Conservation (phyloP, 1,284 basidiomycete genomes). For the Taiwanofungus camphoratus region DNA sequence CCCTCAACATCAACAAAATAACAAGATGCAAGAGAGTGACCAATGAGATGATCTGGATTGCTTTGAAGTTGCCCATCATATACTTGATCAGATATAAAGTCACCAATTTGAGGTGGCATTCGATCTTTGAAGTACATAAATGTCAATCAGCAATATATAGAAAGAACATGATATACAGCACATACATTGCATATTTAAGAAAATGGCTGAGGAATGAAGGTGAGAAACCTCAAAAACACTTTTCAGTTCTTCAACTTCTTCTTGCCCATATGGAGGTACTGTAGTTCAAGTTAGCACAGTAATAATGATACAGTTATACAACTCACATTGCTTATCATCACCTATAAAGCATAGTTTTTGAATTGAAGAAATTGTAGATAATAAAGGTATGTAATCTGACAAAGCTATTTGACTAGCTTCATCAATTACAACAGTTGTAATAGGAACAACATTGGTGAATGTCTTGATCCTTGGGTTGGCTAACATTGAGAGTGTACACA, state of each 20-base stretch:
- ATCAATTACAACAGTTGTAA: constrained; percentile 35
- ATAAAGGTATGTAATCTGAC: constrained; percentile 50
- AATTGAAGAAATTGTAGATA: constrained; percentile 40
- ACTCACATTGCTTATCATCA: constrained; percentile 67
- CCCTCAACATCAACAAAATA: constrained; percentile 43
- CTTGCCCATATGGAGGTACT: constrained; percentile 48
- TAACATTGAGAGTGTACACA: constrained; percentile 72
- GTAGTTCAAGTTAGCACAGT: constrained; percentile 1
- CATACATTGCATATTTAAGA: constrained; percentile 42
- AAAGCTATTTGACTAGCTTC: constrained; percentile 40
- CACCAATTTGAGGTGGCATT: constrained; percentile 73
- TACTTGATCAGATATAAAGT: constrained; percentile 58
- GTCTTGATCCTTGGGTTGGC: constrained; percentile 31
- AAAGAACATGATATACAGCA: constrained; percentile 5
- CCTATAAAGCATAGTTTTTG: constrained; percentile 68
- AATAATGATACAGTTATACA: constrained; percentile 1
- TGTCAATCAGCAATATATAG: constrained; percentile 1
- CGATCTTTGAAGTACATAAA: constrained; percentile 43
- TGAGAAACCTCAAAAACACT: constrained; percentile 42
- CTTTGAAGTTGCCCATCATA: constrained; percentile 47
- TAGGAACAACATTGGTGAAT: constrained; percentile 29
- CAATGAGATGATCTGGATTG: constrained; percentile 28
- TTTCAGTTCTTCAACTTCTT: constrained; percentile 32
- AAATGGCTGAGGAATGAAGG: constrained; percentile 27
- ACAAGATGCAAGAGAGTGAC: constrained; percentile 24